Evolutionary conservation across 208 protist genomes (phyloP), one percentile per base, ranked within the genome.

Genomic region (Wallacemonas rigidus): DNA sequence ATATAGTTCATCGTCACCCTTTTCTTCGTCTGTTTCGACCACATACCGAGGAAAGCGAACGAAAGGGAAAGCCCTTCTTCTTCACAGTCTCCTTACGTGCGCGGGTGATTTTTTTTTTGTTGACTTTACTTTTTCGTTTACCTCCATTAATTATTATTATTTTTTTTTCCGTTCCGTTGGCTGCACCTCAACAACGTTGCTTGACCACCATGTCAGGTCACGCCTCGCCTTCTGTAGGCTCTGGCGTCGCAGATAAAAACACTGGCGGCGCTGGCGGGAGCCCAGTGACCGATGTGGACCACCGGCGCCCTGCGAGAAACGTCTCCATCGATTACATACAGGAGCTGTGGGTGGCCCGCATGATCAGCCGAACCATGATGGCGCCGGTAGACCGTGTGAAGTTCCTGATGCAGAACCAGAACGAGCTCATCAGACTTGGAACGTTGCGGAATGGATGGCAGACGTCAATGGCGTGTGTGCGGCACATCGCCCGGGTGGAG

Each of bases 311-410:
- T 60, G 47, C 64, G 43, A n/a, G 50, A 48, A 60, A 71, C 36
- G 69, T 93, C 47, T 91, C 89, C 3, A 81, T 88, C 15, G 77
- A 89, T 67, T 78, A 83, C 67, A 81, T 91, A 5, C 83, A 86
- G 65, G 55, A 72, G 3, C 48, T 85, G 48, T 95, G 90, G 71
- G 36, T 92, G 64, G 50, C 78, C 48, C 81, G 81, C 26, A 69
- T 74, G 0, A 61, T 86, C 35, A 76, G 70, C 38, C 81, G 82
- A 61, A 96, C 91, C 0, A 1, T 93, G 26, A 76, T 90, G 1
- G 88, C 91, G 8, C 91, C 91, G 9, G 63, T 96, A 9, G 91
- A 96, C 40, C 88, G 91, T n/a, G 80, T 96, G 2, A 93, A 94
- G 82, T 96, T 83, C 58, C 63, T 96, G 26, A 84, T 96, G 83